Percentiles rank a stretch among this genome's conserved stretches.
These are phyloP conservation scores for Tetraselmis striata DNA, from an alignment of 139 green algal species.

Conservation along the genomic window DNA sequence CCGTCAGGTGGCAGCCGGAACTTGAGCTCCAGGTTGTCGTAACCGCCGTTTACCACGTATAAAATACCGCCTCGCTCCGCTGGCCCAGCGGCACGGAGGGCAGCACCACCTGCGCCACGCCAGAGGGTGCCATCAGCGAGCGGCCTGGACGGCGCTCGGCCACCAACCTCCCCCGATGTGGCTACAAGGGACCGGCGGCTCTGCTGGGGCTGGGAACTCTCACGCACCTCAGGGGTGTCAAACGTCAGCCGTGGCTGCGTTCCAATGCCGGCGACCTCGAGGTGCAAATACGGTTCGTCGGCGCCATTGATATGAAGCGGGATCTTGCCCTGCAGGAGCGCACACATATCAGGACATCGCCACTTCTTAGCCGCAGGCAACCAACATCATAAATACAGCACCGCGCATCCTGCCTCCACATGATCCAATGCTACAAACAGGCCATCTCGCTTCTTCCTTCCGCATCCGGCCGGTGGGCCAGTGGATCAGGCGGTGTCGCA, in stretches of 20 bases:
- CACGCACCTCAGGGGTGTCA: constrained; percentile 35
- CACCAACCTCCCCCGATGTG: too few relatives aligned
- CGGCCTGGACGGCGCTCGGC: too few relatives aligned
- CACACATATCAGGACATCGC: constrained; percentile 29
- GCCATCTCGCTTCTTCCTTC: too few relatives aligned
- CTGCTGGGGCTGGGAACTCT: too few relatives aligned
- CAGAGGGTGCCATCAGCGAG: too few relatives aligned
- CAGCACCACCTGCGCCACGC: constrained; percentile 24
- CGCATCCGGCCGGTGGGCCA: too few relatives aligned
- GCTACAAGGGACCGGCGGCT: too few relatives aligned
- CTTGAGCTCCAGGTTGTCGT: constrained; percentile 77
- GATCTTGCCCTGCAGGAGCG: neutral
- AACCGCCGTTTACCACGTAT: constrained; percentile 62
- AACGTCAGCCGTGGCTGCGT: constrained; percentile 49
- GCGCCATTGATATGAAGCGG: neutral
- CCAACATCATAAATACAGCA: too few relatives aligned
- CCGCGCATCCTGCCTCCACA: too few relatives aligned
- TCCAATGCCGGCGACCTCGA: constrained; percentile 32
- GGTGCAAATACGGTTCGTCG: constrained; percentile 1
- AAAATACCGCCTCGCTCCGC: constrained; percentile 35
- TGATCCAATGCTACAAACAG: too few relatives aligned
- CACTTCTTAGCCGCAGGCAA: too few relatives aligned
- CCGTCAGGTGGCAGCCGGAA: constrained; percentile 58
- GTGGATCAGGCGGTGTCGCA: too few relatives aligned
- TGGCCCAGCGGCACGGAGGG: constrained; percentile 50